Evolutionary conservation across 768 basidiomycete genomes (phyloP).

Genomic region (Sarcomyxa edulis): DNA sequence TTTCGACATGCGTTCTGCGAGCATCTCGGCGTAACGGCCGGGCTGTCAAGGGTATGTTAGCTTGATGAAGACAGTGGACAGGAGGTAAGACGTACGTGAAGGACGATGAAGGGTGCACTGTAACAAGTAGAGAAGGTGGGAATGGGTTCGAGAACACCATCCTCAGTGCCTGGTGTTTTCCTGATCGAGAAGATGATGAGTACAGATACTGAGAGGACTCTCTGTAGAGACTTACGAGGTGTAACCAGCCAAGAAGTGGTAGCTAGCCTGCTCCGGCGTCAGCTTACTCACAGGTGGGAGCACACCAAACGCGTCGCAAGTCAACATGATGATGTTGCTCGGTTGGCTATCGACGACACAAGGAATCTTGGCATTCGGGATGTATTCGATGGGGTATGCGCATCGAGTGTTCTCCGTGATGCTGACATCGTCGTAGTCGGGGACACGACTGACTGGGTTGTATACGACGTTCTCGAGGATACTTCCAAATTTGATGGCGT

Average conservation of each 20-base stretch:
- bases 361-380: conserved; percentile 92
- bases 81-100: conserved; percentile 57
- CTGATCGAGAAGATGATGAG: conserved; percentile 28
- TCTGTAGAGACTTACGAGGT: conserved; percentile 67
- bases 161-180: conserved; percentile 99
- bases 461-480: conserved; percentile 99
- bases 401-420: conserved; percentile 99
- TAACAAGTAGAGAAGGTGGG: conserved; percentile 99
- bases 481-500: conserved; percentile 90
- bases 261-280: conserved; percentile 91
- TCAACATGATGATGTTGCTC: conserved; percentile 93
- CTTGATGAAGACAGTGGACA: not conserved
- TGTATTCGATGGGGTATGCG: conserved; percentile 97
- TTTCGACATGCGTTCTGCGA: conserved; percentile 89
- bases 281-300: conserved; percentile 93
- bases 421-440: conserved; percentile 94
- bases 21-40: conserved; percentile 93
- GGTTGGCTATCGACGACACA: conserved; percentile 86
- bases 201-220: not conserved
- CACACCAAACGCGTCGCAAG: conserved; percentile 97
- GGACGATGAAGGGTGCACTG: conserved; percentile 98
- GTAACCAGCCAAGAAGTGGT: conserved; percentile 97
- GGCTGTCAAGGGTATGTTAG: conserved; percentile 41
- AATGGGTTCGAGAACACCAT: conserved; percentile 95
- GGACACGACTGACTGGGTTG: conserved; percentile 71